Base-by-base conservation (phyloP, 371 early-diverging fungal genomes). In the Mucor piriformis region DNA sequence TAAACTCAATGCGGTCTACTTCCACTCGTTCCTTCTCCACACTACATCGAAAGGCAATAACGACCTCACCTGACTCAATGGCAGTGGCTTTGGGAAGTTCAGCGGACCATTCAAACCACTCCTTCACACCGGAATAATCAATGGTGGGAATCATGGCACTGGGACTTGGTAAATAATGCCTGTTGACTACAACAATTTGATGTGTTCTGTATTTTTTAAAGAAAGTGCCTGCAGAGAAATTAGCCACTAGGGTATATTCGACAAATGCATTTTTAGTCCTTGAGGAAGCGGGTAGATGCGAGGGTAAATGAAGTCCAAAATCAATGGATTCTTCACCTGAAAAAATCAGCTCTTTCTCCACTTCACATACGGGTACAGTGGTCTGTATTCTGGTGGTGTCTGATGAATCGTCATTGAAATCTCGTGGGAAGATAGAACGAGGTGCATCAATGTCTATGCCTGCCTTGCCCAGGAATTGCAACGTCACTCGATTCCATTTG, bases 81-180 rank as follows among this genome's bases (percentile, higher is more conserved):
- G 79, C 76, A 11, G 60, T 57, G 2, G 79, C 76, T 51, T 74
- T 79, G 1, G 79, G 76, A 10, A 76, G 61, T 32, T 79, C 79
- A 29, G 67, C 72, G 8, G 70, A 69, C 72, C 76, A 79, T 50
- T 76, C 79, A 54, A 79, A 79, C 79, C 79, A 79, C 6, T 74
- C 72, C 44, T 64, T 54, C 6, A 72, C 70, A 32, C 72, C 74
- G 23, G 64, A 51, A 16, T 69, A 62, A 16, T 69, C 64, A 11
- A 70, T 53, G 7, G 68, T 70, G 32, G 79, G 79, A n/a, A 79
- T 76, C 69, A 79, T 61, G 1, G 73, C 79, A 44, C 69, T 70
- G 5, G 74, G 69, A 35, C 71, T 70, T 0, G 79, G 79, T 16
- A 79, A 54, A 48, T 79, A 79, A 34, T 79, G 79, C 8, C 79